These are phyloP conservation scores for Eragrostis curvula DNA, from an alignment of 176 grass and related monocot genomes.

Conservation along the genomic window DNA sequence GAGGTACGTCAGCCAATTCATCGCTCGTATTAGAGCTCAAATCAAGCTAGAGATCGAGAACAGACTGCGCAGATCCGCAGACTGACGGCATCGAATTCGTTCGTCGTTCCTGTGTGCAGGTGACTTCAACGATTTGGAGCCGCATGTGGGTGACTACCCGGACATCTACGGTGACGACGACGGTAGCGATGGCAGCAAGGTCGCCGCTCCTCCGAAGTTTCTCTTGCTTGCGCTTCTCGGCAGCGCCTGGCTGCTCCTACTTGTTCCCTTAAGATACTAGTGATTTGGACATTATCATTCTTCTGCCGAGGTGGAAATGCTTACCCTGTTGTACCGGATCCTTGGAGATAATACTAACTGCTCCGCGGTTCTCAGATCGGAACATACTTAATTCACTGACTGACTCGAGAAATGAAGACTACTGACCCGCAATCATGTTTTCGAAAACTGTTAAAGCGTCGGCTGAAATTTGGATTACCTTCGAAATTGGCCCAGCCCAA, in stretches of 20 bases:
- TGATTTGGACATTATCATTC: neutral
- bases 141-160: conserved; percentile 39
- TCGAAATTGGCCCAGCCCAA: neutral
- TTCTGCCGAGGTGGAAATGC: neutral
- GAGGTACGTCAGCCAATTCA: conserved; percentile 15
- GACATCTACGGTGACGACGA: conserved; percentile 50
- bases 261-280: neutral
- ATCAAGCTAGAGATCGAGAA: too few relatives aligned
- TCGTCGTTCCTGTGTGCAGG: conserved; percentile 39
- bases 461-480: too few relatives aligned
- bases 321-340: neutral
- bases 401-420: too few relatives aligned
- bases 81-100: neutral
- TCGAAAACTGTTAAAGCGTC: too few relatives aligned
- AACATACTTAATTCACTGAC: too few relatives aligned
- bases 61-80: too few relatives aligned
- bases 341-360: too few relatives aligned
- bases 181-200: neutral
- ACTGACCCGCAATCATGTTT: too few relatives aligned
- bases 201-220: neutral
- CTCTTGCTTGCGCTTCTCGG: conserved; percentile 28
- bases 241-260: conserved; percentile 30
- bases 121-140: conserved; percentile 57
- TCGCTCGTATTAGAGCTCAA: neutral
- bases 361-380: too few relatives aligned